Evolutionary conservation across 2,329 filamentous ascomycete species (phyloP).

Genomic region (Geosmithia putterillii): DNA sequence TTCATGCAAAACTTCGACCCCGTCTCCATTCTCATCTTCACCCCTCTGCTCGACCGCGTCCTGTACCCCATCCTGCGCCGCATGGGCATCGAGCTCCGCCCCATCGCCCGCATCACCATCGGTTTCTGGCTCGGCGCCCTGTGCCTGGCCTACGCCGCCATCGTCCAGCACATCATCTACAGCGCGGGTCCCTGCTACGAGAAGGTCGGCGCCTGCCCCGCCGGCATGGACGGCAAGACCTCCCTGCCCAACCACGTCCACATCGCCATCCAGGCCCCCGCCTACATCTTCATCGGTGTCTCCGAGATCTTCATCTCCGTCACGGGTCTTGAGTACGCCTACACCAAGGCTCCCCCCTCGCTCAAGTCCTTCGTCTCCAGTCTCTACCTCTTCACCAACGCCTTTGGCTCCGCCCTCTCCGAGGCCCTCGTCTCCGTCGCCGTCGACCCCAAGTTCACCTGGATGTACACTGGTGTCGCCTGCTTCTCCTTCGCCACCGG

Average conservation of each 20-base stretch:
- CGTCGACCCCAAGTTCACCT: constrained; percentile 52
- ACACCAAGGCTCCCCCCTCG: constrained; percentile 57
- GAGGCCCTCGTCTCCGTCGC: constrained; percentile 47
- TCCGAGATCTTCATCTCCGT: constrained; percentile 54
- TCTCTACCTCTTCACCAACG: constrained; percentile 48
- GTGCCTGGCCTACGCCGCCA: constrained; percentile 45
- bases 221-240: constrained; percentile 15
- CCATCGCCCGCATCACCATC: constrained; percentile 52
- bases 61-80: constrained; percentile 50
- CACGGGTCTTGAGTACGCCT: constrained; percentile 60
- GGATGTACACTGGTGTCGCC: constrained; percentile 52
- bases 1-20: constrained; percentile 58
- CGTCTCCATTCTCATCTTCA: constrained; percentile 54
- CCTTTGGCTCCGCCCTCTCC: constrained; percentile 45
- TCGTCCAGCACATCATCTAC: constrained; percentile 51
- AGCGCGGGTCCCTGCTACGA: constrained; percentile 36
- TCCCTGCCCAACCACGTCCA: constrained; percentile 31
- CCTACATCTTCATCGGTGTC: constrained; percentile 43
- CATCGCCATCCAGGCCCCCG: constrained; percentile 41
- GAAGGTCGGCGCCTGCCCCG: constrained; percentile 23
- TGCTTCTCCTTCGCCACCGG: constrained; percentile 33
- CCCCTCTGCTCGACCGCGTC: constrained; percentile 46
- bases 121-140: constrained; percentile 45
- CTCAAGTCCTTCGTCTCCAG: constrained; percentile 53
- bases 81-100: constrained; percentile 45